Evolutionary conservation across 31 red algal species (phyloP).

Genomic region (Porphyra umbilicalis): DNA sequence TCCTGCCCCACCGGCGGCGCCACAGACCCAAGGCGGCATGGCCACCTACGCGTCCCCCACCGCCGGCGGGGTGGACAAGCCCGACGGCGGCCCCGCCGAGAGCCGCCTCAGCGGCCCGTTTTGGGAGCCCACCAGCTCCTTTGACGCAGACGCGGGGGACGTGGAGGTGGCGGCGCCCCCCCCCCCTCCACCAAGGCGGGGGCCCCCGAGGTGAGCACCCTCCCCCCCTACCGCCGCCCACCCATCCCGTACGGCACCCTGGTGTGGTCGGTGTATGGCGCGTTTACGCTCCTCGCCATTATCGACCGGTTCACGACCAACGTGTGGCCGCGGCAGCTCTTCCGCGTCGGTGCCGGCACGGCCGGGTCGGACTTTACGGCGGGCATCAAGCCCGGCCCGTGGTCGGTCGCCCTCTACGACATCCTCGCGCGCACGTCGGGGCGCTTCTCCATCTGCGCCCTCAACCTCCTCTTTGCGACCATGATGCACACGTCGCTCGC

Average conservation of each 20-base stretch:
- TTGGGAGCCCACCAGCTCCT: no score
- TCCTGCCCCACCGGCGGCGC: no score
- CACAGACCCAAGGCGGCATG: no score
- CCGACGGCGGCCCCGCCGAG: no score
- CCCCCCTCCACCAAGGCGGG: no score
- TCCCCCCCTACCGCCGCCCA: neutral
- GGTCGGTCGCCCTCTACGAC: constrained; percentile 41
- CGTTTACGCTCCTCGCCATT: constrained; percentile 12
- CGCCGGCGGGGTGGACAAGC: no score
- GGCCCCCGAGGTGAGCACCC: no score
- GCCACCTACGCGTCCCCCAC: no score
- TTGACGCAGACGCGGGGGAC: no score
- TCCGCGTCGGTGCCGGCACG: constrained; percentile 26
- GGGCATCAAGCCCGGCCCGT: constrained; percentile 38
- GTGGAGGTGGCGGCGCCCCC: neutral
- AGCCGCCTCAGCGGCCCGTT: no score
- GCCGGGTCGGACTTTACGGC: constrained; percentile 33
- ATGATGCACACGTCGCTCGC: constrained; percentile 19
- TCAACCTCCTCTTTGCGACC: constrained; percentile 43
- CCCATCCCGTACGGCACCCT: constrained; percentile 26
- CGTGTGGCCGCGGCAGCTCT: constrained; percentile 34
- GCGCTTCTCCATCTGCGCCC: constrained; percentile 25
- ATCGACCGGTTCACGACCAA: constrained; percentile 41
- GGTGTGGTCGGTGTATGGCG: constrained; percentile 29
- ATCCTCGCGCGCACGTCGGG: constrained; percentile 15